These are phyloP conservation scores for Debaryomyces sp. DNA, from an alignment of 1,139 yeast species.

Conservation along the genomic window DNA sequence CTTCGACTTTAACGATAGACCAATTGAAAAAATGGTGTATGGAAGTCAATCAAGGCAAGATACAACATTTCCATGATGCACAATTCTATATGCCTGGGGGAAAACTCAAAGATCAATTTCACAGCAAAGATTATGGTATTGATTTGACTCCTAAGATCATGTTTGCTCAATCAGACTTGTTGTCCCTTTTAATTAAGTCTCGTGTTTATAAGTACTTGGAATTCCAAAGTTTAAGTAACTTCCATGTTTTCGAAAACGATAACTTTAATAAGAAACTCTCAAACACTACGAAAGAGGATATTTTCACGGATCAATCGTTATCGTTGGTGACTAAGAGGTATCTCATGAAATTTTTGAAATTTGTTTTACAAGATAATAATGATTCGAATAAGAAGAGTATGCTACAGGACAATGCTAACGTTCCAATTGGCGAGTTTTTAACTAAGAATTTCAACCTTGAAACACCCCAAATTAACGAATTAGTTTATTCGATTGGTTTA, in stretches of 20 bases:
- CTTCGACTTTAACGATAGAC: conserved; percentile 83
- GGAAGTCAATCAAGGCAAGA: conserved; percentile 56
- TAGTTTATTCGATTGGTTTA: conserved; percentile 83
- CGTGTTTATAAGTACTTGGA: conserved; percentile 91
- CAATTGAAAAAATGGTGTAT: conserved; percentile 82
- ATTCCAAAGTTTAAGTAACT: conserved; percentile 83
- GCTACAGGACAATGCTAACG: conserved; percentile 57
- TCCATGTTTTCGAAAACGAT: conserved; percentile 92
- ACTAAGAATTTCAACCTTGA: conserved; percentile 68
- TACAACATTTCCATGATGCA: conserved; percentile 60
- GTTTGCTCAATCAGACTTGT: conserved; percentile 85
- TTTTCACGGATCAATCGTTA: conserved; percentile 85
- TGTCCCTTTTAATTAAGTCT: conserved; percentile 75
- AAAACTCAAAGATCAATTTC: conserved; percentile 44
- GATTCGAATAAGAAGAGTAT: conserved; percentile 47
- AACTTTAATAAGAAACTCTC: conserved; percentile 78
- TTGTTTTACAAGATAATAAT: conserved; percentile 71
- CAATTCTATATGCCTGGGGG: conserved; percentile 71
- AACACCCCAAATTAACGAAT: conserved; percentile 74
- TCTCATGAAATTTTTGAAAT: conserved; percentile 91
- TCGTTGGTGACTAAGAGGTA: conserved; percentile 77
- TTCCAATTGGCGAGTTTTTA: conserved; percentile 62
- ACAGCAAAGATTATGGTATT: conserved; percentile 78
- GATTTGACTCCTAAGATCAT: conserved; percentile 88
- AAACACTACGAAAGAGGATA: conserved; percentile 80